phyloP scores from a whole-genome alignment of 805 yeast species.

The Clavispora phyllophila region DNA sequence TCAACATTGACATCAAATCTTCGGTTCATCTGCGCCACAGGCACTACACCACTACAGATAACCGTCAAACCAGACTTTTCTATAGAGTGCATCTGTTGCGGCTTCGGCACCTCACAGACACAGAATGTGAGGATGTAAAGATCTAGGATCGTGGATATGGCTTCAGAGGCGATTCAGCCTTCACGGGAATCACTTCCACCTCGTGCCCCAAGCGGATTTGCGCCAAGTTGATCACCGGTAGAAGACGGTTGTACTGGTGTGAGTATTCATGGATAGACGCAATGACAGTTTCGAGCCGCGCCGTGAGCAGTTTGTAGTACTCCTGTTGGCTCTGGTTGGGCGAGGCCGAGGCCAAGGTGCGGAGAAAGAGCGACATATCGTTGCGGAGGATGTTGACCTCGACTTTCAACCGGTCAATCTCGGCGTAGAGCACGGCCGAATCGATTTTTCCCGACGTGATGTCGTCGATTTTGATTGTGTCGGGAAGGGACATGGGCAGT shows the following conservation, averaged over 20 bases:
- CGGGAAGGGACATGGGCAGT: slow-evolving; percentile 14
- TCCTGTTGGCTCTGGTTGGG: slow-evolving; percentile 30
- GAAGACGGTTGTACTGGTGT: slow-evolving; percentile 38
- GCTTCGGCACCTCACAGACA: too few relatives aligned
- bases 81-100: too few relatives aligned
- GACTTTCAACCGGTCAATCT: slow-evolving; percentile 35
- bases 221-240: slow-evolving; percentile 47
- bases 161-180: slow-evolving; percentile 1
- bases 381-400: slow-evolving; percentile 39
- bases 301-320: slow-evolving; percentile 33
- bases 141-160: too few relatives aligned
- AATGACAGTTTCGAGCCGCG: slow-evolving; percentile 33
- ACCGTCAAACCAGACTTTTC: too few relatives aligned
- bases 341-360: slow-evolving; percentile 32
- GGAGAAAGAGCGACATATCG: slow-evolving; percentile 35
- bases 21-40: too few relatives aligned
- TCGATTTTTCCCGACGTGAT: slow-evolving; percentile 39
- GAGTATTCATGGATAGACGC: slow-evolving; percentile 39
- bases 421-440: slow-evolving; percentile 39
- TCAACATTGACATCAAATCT: too few relatives aligned
- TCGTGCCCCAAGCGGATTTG: slow-evolving; percentile 48
- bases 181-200: slow-evolving; percentile 38
- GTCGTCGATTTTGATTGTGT: slow-evolving; percentile 37
- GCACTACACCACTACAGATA: too few relatives aligned
- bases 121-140: too few relatives aligned